Base-by-base conservation (phyloP, 306 rosid genomes). In the Leucaena leucocephala region DNA sequence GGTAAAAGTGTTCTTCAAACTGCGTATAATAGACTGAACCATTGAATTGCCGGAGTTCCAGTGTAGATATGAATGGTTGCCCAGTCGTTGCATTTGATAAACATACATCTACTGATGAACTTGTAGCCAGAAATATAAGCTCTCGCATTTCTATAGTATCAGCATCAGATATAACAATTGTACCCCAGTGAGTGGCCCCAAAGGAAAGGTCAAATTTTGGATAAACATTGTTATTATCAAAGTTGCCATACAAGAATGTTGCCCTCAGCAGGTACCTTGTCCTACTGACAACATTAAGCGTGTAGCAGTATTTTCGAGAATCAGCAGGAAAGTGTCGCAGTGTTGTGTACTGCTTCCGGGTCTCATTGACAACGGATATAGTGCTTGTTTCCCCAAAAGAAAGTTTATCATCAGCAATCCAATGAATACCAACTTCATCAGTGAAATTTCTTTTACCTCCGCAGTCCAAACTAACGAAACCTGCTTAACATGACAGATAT, bases 81-180 rank as follows among this genome's bases (percentile, higher is more conserved):
- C 99, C 99, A 7, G 99, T 95, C 38, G 99, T 95, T 63, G 99
- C 99, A 90, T 95, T 95, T 80, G 99, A 95, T 77, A 95, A 85
- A 75, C 99, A 95, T 43, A 95, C 88, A 80, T 97, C 89, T 54
- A 90, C 84, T 7, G 96, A 84, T 71, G 97, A 82, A 93, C 86
- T 86, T 69, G 85, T 70, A 77, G 99, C 98, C 87, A 90, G 80
- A 82, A 95, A 95, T 80, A 95, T 95, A 42, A 94, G 92, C 88
- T 94, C 98, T 62, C 81, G 83, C 68, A 36, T 76, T 83, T 88
- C 92, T 33, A 90, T 82, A 36, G 87, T 82, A 79, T 71, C 52
- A 45, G 91, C 97, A 79, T 94, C 97, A 48, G 98, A 91, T 55
- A 94, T 89, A 80, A 94, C 97, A 80, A 94, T 91, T 7, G 97